Percentiles rank a stretch among this genome's conserved stretches.
Evolutionary conservation across 1,284 basidiomycete genomes (phyloP).

Genomic region (Sporisorium sorghi): DNA sequence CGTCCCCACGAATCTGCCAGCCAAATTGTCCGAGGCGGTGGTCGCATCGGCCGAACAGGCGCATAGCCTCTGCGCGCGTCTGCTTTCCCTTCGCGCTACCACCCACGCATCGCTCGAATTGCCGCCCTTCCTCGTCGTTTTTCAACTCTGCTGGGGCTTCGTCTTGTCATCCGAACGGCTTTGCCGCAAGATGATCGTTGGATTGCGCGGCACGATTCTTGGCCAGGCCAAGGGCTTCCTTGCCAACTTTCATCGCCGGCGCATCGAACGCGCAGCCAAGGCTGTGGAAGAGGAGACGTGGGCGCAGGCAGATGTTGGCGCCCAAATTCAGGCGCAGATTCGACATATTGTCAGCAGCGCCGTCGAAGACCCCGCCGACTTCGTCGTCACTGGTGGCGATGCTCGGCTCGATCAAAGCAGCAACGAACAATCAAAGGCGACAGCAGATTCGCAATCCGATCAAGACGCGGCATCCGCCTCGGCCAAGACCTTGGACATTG

Average conservation of each 20-base stretch:
- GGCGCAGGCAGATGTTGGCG: constrained; percentile 81
- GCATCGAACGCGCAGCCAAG: constrained; percentile 84
- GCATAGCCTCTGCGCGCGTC: constrained; percentile 82
- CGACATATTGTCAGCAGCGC: constrained; percentile 83
- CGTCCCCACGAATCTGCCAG: constrained; percentile 70
- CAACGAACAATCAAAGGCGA: background rate
- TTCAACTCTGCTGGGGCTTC: constrained; percentile 87
- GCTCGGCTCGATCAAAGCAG: background rate
- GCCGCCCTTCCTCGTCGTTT: constrained; percentile 81
- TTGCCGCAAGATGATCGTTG: constrained; percentile 89
- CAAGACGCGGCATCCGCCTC: constrained; percentile 6
- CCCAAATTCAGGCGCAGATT: constrained; percentile 77
- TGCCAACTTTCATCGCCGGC: constrained; percentile 83
- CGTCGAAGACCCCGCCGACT: constrained; percentile 80
- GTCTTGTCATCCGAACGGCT: constrained; percentile 86
- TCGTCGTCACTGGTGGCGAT: constrained; percentile 40
- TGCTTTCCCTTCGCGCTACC: constrained; percentile 76
- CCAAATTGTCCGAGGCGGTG: constrained; percentile 77
- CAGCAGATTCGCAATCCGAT: background rate
- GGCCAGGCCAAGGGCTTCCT: constrained; percentile 85
- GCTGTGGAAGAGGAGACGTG: constrained; percentile 91
- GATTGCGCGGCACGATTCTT: constrained; percentile 74
- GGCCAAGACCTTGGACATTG: constrained; percentile 81
- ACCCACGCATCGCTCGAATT: constrained; percentile 81
- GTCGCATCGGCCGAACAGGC: constrained; percentile 84